Conservation (phyloP, 2,329 filamentous ascomycete genomes). For the Dothideomycetes sp. region DNA sequence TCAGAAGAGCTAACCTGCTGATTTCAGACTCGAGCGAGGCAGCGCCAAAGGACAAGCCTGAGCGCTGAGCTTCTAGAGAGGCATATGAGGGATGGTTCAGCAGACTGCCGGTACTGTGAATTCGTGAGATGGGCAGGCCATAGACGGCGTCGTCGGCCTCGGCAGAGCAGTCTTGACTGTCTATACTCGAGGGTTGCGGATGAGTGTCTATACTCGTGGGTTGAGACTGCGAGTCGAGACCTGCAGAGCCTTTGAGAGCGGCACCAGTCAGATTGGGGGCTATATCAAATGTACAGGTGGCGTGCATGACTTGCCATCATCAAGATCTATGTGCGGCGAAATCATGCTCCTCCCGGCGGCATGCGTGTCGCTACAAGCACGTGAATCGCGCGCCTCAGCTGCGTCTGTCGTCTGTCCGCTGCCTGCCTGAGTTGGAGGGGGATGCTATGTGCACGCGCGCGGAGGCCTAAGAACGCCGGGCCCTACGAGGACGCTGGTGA, state of each 20-base stretch:
- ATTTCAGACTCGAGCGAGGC: conserved; percentile 3
- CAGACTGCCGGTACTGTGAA: conserved; percentile 7
- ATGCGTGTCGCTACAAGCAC: neutral
- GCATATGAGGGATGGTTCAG: conserved; percentile 1
- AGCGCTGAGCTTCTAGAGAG: conserved; percentile 1
- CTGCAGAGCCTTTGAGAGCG: too few relatives aligned
- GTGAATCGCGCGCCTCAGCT: neutral
- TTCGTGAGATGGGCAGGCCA: neutral
- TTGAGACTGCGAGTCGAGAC: neutral
- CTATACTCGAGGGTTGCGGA: too few relatives aligned
- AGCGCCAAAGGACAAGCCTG: conserved; percentile 6
- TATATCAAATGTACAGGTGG: neutral
- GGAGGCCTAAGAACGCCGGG: too few relatives aligned
- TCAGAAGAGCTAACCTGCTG: neutral
- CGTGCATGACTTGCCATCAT: conserved; percentile 6
- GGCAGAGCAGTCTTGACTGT: neutral
- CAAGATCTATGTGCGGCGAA: conserved; percentile 6
- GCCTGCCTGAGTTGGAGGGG: too few relatives aligned
- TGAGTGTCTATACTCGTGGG: too few relatives aligned
- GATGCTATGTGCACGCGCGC: too few relatives aligned
- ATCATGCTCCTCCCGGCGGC: conserved; percentile 6
- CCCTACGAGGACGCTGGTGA: too few relatives aligned
- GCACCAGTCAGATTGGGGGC: neutral
- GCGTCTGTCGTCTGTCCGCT: too few relatives aligned
- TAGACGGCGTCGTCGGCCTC: conserved; percentile 2